A percentile compares a stretch with the other conserved stretches of the same genome.
Conservation (phyloP, 164 flowering plant genomes). For the Annona cherimola region DNA sequence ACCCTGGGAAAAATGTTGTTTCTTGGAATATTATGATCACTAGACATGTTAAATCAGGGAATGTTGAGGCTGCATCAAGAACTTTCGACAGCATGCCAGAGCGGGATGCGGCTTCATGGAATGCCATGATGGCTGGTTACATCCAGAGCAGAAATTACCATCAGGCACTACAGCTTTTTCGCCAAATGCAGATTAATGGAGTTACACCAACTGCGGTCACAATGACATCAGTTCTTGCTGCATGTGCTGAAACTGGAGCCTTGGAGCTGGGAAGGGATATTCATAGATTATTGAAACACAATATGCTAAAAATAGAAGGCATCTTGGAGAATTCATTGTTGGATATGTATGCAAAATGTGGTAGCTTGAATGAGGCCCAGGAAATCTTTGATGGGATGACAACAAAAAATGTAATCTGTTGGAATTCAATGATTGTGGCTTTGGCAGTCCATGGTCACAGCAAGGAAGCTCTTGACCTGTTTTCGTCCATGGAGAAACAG, state of each 20-base stretch:
- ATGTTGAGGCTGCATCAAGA: conserved; percentile 26
- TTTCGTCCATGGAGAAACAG: conserved; percentile 23
- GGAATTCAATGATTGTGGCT: conserved; percentile 52
- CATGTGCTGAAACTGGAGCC: conserved; percentile 43
- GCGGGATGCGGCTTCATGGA: conserved; percentile 47
- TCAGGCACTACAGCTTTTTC: conserved; percentile 32
- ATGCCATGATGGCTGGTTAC: conserved; percentile 40
- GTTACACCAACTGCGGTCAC: conserved; percentile 41
- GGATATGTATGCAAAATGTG: conserved; percentile 54
- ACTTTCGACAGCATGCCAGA: conserved; percentile 37
- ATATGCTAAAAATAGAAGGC: conserved; percentile 30
- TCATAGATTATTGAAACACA: conserved; percentile 27
- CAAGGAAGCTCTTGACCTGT: conserved; percentile 39
- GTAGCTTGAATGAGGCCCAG: conserved; percentile 30
- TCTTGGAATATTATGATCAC: conserved; percentile 40
- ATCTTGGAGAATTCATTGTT: conserved; percentile 38
- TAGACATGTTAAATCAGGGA: conserved; percentile 20
- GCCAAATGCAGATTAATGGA: conserved; percentile 26
- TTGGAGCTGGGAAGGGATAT: conserved; percentile 35
- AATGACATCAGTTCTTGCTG: conserved; percentile 35
- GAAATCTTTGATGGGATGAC: conserved; percentile 33
- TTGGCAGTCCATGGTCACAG: conserved; percentile 49
- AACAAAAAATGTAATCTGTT: conserved; percentile 36
- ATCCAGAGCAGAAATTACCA: conserved; percentile 24
- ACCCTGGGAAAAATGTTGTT: conserved; percentile 40